A percentile compares a stretch with the other conserved stretches of the same genome.
phyloP scores from a whole-genome alignment of 202 grass and related monocot genomes.

The Schoenoplectus triqueter region DNA sequence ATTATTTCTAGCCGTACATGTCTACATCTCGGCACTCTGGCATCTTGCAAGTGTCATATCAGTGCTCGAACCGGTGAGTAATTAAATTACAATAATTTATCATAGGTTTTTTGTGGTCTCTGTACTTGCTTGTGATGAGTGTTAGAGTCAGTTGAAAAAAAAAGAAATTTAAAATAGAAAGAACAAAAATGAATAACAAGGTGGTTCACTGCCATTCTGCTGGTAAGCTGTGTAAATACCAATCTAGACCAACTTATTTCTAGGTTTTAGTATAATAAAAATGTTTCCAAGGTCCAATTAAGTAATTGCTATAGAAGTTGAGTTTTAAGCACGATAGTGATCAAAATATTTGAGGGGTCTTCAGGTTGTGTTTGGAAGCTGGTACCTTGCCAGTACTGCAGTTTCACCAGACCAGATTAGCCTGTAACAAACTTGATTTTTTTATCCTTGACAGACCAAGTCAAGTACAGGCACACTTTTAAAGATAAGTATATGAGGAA shows the following conservation, averaged over 20 bases:
- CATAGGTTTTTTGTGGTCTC: not conserved
- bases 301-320: not conserved
- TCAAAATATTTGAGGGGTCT: not conserved
- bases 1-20: slow-evolving; percentile 78
- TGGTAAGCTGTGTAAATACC: not conserved
- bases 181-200: not conserved
- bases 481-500: not conserved
- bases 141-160: not conserved
- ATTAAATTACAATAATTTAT: not conserved
- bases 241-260: not conserved
- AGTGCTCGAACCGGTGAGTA: slow-evolving; percentile 80
- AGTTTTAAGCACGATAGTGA: not conserved
- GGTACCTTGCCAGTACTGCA: not conserved
- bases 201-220: not conserved
- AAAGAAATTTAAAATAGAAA: not conserved
- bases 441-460: not conserved
- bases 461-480: not conserved
- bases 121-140: not conserved
- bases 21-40: slow-evolving; percentile 95
- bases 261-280: not conserved
- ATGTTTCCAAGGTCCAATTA: slow-evolving; percentile 16
- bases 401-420: not conserved
- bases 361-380: not conserved
- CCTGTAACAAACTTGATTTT: not conserved
- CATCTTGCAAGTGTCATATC: slow-evolving; percentile 95